Evolutionary conservation across 805 yeast genomes (phyloP), one percentile per base, ranked within the genome.

Genomic region (Candida mattraensis): DNA sequence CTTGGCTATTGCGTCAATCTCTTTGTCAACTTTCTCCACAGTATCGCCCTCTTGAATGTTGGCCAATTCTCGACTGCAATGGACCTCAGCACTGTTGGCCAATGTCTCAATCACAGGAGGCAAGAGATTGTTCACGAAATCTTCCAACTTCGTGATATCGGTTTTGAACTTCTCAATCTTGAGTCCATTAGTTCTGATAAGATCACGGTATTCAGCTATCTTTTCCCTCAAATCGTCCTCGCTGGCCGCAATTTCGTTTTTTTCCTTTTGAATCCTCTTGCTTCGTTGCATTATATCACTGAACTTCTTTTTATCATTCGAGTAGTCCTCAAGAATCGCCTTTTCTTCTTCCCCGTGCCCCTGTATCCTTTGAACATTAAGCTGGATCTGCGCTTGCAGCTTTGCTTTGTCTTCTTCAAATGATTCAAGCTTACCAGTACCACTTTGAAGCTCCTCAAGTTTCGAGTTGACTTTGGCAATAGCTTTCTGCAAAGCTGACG

Each of bases 1-100:
- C 21, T 54, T 48, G 14, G 73, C 68, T 11, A 80, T 64, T 13
- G 57, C 63, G 16, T 60, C 63, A 33, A 77, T 67, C 48, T 78
- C 82, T 3, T 52, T 43, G 16, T 69, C 70, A 9, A 83, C 71
- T 2, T 70, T 64, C 5, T 75, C 76, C 11, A 64, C 58, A 2
- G 73, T 64, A 24, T 70, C 71, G 0, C 69, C 55, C 0, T 62
- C 67, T 10, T 57, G 39, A 2, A 69, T 44, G 3, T 56, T 56
- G 1, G 79, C 70, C 13, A 69, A 72, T 7, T 70, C 77, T 25
- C 72, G 52, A 0, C 69, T 42, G 47, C 87, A 80, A 31, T 69
- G 64, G 18, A 59, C 53, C 6, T 26, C 31, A 5, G 78, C 79
- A 20, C 52, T 50, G 3, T 24, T 34, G 2, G 34, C 41, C 21